Percentiles rank a stretch among this genome's conserved stretches.
These are phyloP conservation scores for Amanita exitialis DNA, from an alignment of 768 basidiomycete genomes.

Conservation along the genomic window DNA sequence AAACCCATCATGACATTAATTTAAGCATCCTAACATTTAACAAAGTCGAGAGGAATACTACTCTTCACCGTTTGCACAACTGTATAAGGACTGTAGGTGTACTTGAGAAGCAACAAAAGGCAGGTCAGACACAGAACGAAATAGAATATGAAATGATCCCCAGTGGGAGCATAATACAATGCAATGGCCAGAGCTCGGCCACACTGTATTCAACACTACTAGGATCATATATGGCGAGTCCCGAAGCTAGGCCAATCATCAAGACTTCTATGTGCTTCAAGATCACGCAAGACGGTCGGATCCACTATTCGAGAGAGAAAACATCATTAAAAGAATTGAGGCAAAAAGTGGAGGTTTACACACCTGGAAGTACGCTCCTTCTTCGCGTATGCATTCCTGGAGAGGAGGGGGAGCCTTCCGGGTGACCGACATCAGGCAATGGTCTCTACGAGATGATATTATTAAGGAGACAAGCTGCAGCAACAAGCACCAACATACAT, in stretches of 20 bases:
- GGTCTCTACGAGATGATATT: conserved; percentile 33
- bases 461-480: neutral
- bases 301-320: conserved; percentile 47
- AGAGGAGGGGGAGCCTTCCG: conserved; percentile 47
- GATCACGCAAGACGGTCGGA: conserved; percentile 78
- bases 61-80: neutral
- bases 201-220: neutral
- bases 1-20: neutral
- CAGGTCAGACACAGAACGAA: conserved; percentile 1
- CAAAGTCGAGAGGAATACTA: neutral
- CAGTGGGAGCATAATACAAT: neutral
- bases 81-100: neutral
- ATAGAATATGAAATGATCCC: neutral
- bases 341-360: conserved; percentile 12
- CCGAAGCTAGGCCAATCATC: conserved; percentile 33
- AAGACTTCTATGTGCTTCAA: conserved; percentile 80
- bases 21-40: neutral
- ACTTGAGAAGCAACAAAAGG: neutral
- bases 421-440: conserved; percentile 51
- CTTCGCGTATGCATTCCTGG: conserved; percentile 79
- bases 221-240: conserved; percentile 5
- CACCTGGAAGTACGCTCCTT: conserved; percentile 91
- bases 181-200: neutral
- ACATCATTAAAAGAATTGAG: conserved; percentile 9
- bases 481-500: conserved; percentile 41